Evolutionary conservation across 169 alveolate genomes (phyloP).

Genomic region (Plasmodium knowlesi): DNA sequence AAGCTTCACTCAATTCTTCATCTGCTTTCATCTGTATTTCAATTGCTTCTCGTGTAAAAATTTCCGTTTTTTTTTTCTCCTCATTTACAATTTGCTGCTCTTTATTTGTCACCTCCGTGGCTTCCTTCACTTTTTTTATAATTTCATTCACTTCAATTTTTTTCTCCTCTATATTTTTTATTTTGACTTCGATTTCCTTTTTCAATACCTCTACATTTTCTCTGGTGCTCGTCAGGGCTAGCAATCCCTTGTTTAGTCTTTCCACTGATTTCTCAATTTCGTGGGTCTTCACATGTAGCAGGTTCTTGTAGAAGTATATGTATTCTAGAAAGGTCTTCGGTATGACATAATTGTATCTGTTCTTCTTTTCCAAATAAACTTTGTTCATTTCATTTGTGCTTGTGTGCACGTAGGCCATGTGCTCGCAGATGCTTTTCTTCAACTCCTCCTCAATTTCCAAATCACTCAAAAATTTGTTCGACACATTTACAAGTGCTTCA

Average conservation of each 20-base stretch:
- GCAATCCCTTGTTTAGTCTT: conserved; percentile 71
- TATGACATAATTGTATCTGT: conserved; percentile 96
- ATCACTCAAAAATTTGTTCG: conserved; percentile 89
- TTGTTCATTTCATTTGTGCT: conserved; percentile 94
- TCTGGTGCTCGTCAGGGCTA: conserved; percentile 41
- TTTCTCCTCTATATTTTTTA: conserved; percentile 59
- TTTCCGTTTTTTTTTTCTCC: conserved; percentile 91
- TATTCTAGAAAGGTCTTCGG: conserved; percentile 96
- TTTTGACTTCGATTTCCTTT: conserved; percentile 62
- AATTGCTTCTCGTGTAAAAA: conserved; percentile 91
- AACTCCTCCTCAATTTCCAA: conserved; percentile 90
- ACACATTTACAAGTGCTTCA: conserved; percentile 95
- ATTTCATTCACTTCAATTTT: conserved; percentile 71
- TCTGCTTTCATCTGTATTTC: conserved; percentile 91
- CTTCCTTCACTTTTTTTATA: conserved; percentile 90
- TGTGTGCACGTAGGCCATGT: conserved; percentile 96
- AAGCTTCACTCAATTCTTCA: conserved; percentile 94
- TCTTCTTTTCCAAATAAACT: conserved; percentile 89
- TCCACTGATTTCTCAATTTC: conserved; percentile 82
- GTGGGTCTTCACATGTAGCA: conserved; percentile 89
- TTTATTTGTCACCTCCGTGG: conserved; percentile 93
- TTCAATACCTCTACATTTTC: conserved; percentile 67
- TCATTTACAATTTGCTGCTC: conserved; percentile 92
- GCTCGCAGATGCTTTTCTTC: conserved; percentile 87
- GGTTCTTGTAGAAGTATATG: conserved; percentile 92